A percentile compares a stretch with the other conserved stretches of the same genome.
phyloP scores from a whole-genome alignment of 257 asterid species.

The Plantago elongata region DNA sequence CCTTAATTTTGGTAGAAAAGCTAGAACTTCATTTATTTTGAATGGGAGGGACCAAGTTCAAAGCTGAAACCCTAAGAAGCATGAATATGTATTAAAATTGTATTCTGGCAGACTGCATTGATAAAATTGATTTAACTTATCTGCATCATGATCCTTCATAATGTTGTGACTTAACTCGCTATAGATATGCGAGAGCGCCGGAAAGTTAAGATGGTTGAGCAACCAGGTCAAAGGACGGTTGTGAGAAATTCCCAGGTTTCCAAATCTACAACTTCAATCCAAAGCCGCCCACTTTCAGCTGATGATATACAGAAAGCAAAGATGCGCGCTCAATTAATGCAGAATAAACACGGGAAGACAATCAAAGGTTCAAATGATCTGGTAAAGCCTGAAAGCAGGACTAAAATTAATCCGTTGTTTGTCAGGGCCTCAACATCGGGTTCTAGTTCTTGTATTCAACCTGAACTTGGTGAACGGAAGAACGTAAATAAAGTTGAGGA shows the following conservation, averaged over 20 bases:
- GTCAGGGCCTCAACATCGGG: slow-evolving; percentile 31
- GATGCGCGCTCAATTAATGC: slow-evolving; percentile 87
- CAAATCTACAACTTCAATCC: slow-evolving; percentile 51
- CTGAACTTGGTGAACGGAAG: slow-evolving; percentile 31
- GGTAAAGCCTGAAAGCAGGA: slow-evolving; percentile 46
- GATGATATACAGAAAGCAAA: slow-evolving; percentile 99
- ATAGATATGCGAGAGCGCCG: slow-evolving; percentile 78
- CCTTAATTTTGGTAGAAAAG: too few species aligned
- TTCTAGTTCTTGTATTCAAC: slow-evolving; percentile 27
- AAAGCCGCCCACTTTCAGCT: slow-evolving; percentile 98
- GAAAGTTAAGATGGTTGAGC: slow-evolving; percentile 88
- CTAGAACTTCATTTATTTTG: background rate
- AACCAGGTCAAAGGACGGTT: slow-evolving; percentile 66
- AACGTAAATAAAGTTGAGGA: slow-evolving; percentile 24
- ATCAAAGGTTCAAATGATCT: slow-evolving; percentile 33
- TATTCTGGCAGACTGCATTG: too few species aligned
- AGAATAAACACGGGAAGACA: slow-evolving; percentile 65
- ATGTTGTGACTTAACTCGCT: slow-evolving; percentile 44
- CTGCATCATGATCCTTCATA: slow-evolving; percentile 13
- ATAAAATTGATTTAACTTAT: too few species aligned
- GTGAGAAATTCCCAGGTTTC: slow-evolving; percentile 60
- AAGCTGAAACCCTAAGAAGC: background rate
- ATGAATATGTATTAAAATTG: background rate
- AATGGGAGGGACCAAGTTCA: background rate
- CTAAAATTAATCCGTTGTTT: slow-evolving; percentile 31